Base-by-base conservation (phyloP, 805 yeast species). In the Ogataea corticis region DNA sequence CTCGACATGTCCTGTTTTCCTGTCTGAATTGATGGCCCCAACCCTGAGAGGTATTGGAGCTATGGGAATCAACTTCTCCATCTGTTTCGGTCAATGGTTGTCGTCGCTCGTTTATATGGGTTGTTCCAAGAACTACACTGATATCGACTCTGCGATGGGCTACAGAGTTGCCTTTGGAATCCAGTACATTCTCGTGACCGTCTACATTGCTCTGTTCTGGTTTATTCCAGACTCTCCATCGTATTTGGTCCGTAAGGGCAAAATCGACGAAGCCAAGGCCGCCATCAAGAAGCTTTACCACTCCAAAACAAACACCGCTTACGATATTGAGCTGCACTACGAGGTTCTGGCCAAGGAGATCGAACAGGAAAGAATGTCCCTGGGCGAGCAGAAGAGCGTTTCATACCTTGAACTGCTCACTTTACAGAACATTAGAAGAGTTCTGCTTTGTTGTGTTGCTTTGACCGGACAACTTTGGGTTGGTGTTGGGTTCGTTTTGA, bases 391-490 rank as follows among this genome's bases (percentile, higher is more conserved):
- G 11, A 15, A 7, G 23, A 33, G 28, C 4, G 33, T 29, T 10
- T 38, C 41, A 14, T 38, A 38, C 23, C 16, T 38, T 17, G 41
- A 38, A 27, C 33, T 38, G 18, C 21, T 38, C 15, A 14, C 12
- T 4, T 18, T 29, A 9, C 5, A 4, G 7, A 27, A 38, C 21
- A 14, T 38, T 7, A 18, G 41, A 18, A 27, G 41, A 29, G 33
- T 38, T 6, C 25, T 29, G 3, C 41, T 38, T 9, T 38, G 21
- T 6, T 18, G 30, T 17, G 14, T 38, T 13, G 41, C n/a, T 17
- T 32, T 38, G 16, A 38, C 41, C 4, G 41, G 41, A 4, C 41
- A 38, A 18, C 33, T 38, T 7, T 38, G 41, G 41, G 41, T 38
- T 14, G 41, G 41, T 27, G 17, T 38, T 16, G 41, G 16, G 7